phyloP scores from a whole-genome alignment of 2,329 filamentous ascomycete species.

The Paracamarosporium sp. region DNA sequence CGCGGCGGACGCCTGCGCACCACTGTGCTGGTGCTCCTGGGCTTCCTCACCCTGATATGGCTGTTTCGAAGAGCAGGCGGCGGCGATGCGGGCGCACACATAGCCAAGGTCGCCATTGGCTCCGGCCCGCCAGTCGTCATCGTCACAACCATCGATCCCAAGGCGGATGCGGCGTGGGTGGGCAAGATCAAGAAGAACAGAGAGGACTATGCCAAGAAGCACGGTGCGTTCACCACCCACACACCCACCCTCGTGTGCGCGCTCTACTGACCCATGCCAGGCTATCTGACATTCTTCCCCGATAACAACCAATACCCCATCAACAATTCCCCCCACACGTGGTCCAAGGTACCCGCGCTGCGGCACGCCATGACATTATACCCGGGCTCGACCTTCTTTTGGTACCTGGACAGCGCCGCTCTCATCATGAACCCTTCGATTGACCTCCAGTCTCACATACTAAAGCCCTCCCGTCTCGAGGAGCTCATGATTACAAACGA shows the following conservation, averaged over 20 bases:
- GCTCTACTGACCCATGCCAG: conserved; percentile 53
- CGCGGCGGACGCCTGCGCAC: conserved; percentile 70
- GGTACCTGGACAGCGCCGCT: conserved; percentile 84
- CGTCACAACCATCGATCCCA: conserved; percentile 81
- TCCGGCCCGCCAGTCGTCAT: conserved; percentile 69
- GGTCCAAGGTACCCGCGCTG: conserved; percentile 82
- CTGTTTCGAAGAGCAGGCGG: conserved; percentile 41
- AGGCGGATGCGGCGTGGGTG: conserved; percentile 70
- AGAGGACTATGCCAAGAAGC: conserved; percentile 80
- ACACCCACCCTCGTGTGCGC: too few species aligned
- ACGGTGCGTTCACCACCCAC: conserved; percentile 67
- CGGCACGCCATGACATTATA: conserved; percentile 86
- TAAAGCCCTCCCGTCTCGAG: conserved; percentile 72
- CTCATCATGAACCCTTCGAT: conserved; percentile 85
- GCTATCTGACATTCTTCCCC: conserved; percentile 85
- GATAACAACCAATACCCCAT: conserved; percentile 78
- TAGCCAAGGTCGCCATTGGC: conserved; percentile 47
- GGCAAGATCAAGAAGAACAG: conserved; percentile 81
- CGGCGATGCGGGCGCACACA: conserved; percentile 19
- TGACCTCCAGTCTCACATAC: conserved; percentile 73
- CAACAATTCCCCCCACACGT: conserved; percentile 62
- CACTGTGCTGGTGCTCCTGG: conserved; percentile 61
- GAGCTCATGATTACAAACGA: conserved; percentile 82
- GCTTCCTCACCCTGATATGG: conserved; percentile 56
- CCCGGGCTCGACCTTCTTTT: conserved; percentile 80